A percentile compares a stretch with the other conserved stretches of the same genome.
Conservation (phyloP, 2,329 filamentous ascomycete species). For the Chaetomiaceae sp. region DNA sequence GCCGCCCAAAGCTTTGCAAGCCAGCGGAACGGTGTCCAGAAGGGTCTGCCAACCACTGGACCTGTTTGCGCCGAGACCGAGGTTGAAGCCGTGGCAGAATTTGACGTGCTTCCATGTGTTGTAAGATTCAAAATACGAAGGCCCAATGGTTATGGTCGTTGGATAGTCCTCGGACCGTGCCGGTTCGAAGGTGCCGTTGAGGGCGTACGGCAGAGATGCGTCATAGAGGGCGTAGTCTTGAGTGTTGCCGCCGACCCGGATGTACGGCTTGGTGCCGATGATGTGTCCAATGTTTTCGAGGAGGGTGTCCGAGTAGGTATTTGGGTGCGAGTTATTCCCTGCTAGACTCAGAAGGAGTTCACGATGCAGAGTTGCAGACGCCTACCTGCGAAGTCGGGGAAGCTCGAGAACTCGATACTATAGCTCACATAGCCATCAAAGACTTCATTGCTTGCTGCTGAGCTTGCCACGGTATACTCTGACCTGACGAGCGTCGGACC, state of each 20-base stretch:
- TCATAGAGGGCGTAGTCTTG: constrained; percentile 63
- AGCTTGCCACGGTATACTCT: constrained; percentile 19
- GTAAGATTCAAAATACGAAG: constrained; percentile 61
- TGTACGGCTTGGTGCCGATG: constrained; percentile 53
- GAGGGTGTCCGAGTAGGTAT: constrained; percentile 57
- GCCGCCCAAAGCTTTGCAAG: constrained; percentile 50
- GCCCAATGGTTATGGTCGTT: constrained; percentile 56
- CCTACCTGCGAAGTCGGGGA: constrained; percentile 32
- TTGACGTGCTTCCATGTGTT: constrained; percentile 50
- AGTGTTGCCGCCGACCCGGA: constrained; percentile 63
- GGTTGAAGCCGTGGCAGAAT: constrained; percentile 60
- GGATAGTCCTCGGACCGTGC: constrained; percentile 54
- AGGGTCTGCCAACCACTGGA: constrained; percentile 49
- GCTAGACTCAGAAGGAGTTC: constrained; percentile 46
- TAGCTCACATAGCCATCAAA: constrained; percentile 40
- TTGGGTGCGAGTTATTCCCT: constrained; percentile 52
- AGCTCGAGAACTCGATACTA: constrained; percentile 39
- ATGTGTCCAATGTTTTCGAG: constrained; percentile 53
- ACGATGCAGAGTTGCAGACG: neutral
- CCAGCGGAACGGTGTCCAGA: constrained; percentile 50
- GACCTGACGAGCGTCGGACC: constrained; percentile 8
- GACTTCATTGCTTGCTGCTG: constrained; percentile 27
- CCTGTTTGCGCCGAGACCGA: constrained; percentile 48
- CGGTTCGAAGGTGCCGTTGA: constrained; percentile 50
- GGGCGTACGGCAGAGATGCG: constrained; percentile 43